Base-by-base conservation (phyloP, 805 yeast species). In the Cephaloascus fragrans region DNA sequence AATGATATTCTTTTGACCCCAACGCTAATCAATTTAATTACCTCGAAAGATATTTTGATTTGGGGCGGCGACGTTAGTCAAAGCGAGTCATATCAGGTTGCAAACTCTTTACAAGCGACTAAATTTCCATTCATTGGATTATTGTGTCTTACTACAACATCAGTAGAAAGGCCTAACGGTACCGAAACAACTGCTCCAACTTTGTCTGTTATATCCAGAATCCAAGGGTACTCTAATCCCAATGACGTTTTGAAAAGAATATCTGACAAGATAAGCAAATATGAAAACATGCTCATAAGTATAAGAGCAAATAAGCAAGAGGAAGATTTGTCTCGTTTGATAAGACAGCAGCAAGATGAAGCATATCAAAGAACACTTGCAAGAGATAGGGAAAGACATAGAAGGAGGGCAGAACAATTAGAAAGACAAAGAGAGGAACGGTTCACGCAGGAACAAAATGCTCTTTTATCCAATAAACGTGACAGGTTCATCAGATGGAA, bases 21-120 rank as follows among this genome's bases (percentile, higher is more conserved):
- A 2, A 57, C 55, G 19, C 75, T 84, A 39, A 59, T 73, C 12
- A 56, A 64, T 29, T 64, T 69, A 48, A 51, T 77, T 39, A 60
- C 59, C 17, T 70, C 72, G 17, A 71, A 69, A 36, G 71, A 83
- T 35, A 54, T 80, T 2, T 46, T 85, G 3, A 59, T 85, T 2
- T 90, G 97, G 97, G 95, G 89, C 33, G 96, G 96, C 6, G 81
- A 85, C 52, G 74, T 83, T 18, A 71, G 73, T n/a, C 77, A 78
- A 41, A 76, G 88, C 17, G 97, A 90, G 56, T 85, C 90, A 1
- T 79, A 75, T 51, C 95, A 86, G 49, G 79, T 87, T 14, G 83
- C 95, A 0, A 80, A 83, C 51, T 77, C 81, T 31, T 70, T 89
- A 43, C 73, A 75, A 41, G 80, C 81, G 32, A 71, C 86, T 17